Evolutionary conservation across 106 monocot species (phyloP).

Genomic region (Allium cepa): DNA sequence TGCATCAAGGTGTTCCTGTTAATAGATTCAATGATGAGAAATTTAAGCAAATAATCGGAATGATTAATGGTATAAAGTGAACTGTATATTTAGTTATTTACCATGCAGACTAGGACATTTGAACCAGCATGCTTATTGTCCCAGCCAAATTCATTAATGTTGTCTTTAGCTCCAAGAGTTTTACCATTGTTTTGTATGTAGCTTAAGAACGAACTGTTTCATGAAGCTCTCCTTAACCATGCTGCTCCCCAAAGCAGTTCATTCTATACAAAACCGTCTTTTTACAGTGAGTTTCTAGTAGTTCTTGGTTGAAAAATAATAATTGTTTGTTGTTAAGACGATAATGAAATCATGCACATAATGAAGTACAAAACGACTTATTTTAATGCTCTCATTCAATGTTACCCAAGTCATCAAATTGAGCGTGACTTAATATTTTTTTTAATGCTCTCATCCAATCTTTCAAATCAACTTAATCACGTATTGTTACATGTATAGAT

Average conservation of each 20-base stretch:
- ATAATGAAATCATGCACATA: too few relatives aligned
- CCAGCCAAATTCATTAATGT: constrained; percentile 90
- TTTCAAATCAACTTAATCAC: too few relatives aligned
- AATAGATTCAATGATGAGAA: neutral
- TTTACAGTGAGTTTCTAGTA: too few relatives aligned
- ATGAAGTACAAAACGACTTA: too few relatives aligned
- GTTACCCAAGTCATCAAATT: too few relatives aligned
- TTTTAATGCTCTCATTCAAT: too few relatives aligned
- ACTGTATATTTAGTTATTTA: constrained; percentile 5
- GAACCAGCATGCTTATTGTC: constrained; percentile 97
- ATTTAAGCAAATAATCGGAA: neutral
- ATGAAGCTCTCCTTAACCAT: constrained; percentile 73
- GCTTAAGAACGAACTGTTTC: constrained; percentile 39
- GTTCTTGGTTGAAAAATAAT: too few relatives aligned
- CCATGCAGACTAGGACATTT: constrained; percentile 81
- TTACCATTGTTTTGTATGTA: constrained; percentile 83
- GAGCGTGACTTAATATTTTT: too few relatives aligned
- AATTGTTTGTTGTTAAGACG: too few relatives aligned
- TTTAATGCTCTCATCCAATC: too few relatives aligned
- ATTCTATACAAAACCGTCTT: constrained; percentile 24
- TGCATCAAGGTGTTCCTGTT: constrained; percentile 70
- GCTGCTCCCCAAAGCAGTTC: constrained; percentile 93
- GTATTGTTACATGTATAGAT: too few relatives aligned
- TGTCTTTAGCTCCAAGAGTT: constrained; percentile 69
- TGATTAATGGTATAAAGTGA: too few relatives aligned